These are phyloP conservation scores for Phascolomyces articulosus DNA, from an alignment of 371 early-diverging fungal genomes.

Conservation along the genomic window DNA sequence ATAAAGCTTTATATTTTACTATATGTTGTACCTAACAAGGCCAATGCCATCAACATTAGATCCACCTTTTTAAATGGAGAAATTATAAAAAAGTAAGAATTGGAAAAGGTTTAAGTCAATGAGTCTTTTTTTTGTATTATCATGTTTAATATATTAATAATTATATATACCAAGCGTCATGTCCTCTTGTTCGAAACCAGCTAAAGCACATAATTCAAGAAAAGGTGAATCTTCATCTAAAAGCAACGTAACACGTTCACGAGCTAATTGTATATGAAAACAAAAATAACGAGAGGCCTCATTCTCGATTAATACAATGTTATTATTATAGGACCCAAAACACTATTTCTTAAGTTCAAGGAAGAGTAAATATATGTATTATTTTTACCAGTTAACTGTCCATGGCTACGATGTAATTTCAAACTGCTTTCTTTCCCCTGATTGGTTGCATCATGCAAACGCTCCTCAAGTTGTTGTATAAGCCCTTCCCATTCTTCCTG, in stretches of 20 bases:
- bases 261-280: too few species aligned
- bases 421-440: constrained; percentile 63
- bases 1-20: not conserved
- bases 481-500: constrained; percentile 60
- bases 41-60: constrained; percentile 76
- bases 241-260: constrained; percentile 67
- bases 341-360: too few species aligned
- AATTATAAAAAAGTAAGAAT: not conserved
- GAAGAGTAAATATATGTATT: too few species aligned
- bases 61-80: constrained; percentile 46
- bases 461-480: constrained; percentile 55
- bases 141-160: not conserved
- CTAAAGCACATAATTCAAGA: constrained; percentile 72
- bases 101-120: too few species aligned
- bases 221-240: constrained; percentile 79
- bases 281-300: too few species aligned
- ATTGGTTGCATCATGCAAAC: constrained; percentile 58
- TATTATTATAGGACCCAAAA: too few species aligned
- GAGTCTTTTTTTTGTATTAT: too few species aligned
- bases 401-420: constrained; percentile 64
- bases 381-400: constrained; percentile 61
- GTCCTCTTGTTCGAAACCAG: constrained; percentile 72
- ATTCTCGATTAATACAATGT: too few species aligned
- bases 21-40: constrained; percentile 59
- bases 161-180: constrained; percentile 61